Conservation (phyloP, 2,329 filamentous ascomycete genomes). For the Diaporthe eres region DNA sequence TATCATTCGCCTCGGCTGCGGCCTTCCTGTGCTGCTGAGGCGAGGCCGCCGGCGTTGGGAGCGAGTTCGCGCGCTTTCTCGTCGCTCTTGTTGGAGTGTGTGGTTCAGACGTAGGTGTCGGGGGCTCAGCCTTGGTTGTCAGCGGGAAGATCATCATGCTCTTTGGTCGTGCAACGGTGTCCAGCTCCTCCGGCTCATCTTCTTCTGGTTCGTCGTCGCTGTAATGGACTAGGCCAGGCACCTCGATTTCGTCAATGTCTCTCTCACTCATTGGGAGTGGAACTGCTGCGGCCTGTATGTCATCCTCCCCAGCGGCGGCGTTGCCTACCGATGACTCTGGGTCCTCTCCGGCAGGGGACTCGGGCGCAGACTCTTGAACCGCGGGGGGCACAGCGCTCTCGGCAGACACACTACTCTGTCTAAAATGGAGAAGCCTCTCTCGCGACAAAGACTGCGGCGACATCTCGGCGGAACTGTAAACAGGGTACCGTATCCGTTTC, state of each 20-base stretch:
- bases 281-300: slow-evolving; percentile 68
- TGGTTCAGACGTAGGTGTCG: slow-evolving; percentile 53
- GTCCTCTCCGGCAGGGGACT: slow-evolving; percentile 30
- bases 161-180: slow-evolving; percentile 57
- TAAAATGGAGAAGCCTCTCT: slow-evolving; percentile 53
- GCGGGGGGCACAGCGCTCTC: slow-evolving; percentile 56
- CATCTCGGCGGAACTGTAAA: slow-evolving; percentile 59
- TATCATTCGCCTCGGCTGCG: slow-evolving; percentile 21
- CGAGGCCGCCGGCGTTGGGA: slow-evolving; percentile 57
- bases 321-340: slow-evolving; percentile 36
- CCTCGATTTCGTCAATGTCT: slow-evolving; percentile 85
- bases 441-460: slow-evolving; percentile 65
- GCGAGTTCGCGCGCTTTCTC: slow-evolving; percentile 63
- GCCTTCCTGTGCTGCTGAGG: slow-evolving; percentile 40
- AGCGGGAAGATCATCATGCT: slow-evolving; percentile 58
- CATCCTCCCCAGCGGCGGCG: slow-evolving; percentile 52
- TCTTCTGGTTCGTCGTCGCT: slow-evolving; percentile 73
- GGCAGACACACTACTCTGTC: slow-evolving; percentile 55
- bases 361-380: slow-evolving; percentile 48
- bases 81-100: slow-evolving; percentile 52
- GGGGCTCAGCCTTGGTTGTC: slow-evolving; percentile 48
- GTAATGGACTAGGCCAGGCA: slow-evolving; percentile 76
- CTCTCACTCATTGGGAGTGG: slow-evolving; percentile 77
- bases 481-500: slow-evolving; percentile 79
- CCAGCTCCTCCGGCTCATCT: slow-evolving; percentile 53